phyloP scores from a whole-genome alignment of 371 early-diverging fungal genomes.

The Nematocida sp. region DNA sequence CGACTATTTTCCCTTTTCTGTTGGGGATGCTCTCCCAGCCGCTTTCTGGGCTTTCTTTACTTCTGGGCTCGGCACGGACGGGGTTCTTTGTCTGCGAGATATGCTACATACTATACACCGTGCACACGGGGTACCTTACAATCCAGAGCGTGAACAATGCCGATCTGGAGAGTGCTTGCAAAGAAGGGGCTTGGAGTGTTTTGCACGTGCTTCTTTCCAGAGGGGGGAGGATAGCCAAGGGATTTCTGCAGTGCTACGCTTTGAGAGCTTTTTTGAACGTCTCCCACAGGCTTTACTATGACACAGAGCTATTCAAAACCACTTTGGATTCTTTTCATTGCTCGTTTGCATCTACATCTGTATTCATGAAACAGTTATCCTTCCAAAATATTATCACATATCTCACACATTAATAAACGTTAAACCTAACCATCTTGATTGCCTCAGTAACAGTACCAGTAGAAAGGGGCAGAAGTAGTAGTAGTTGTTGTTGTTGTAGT shows the following conservation, averaged over 20 bases:
- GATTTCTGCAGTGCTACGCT: not conserved
- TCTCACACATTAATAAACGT: too few species aligned
- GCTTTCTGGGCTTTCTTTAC: not conserved
- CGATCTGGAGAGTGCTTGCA: not conserved
- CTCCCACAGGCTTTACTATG: not conserved
- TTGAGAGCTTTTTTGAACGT: not conserved
- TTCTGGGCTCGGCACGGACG: not conserved
- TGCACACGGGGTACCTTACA: slow-evolving; percentile 10
- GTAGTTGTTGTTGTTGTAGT: too few species aligned
- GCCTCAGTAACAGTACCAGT: too few species aligned
- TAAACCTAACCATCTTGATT: too few species aligned
- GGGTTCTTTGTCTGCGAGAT: not conserved
- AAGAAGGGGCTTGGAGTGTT: not conserved
- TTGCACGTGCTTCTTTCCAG: not conserved
- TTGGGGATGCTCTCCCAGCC: not conserved
- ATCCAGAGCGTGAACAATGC: not conserved
- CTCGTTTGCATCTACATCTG: too few species aligned
- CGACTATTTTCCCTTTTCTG: not conserved
- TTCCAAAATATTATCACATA: too few species aligned
- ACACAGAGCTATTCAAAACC: not conserved
- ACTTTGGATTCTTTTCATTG: too few species aligned
- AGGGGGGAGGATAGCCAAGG: not conserved
- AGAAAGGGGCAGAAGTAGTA: too few species aligned
- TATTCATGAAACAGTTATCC: too few species aligned
- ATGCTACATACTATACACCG: not conserved